A percentile compares a stretch with the other conserved stretches of the same genome.
These are phyloP conservation scores for Amanita pallidorosea DNA, from an alignment of 768 basidiomycete genomes.

Conservation along the genomic window DNA sequence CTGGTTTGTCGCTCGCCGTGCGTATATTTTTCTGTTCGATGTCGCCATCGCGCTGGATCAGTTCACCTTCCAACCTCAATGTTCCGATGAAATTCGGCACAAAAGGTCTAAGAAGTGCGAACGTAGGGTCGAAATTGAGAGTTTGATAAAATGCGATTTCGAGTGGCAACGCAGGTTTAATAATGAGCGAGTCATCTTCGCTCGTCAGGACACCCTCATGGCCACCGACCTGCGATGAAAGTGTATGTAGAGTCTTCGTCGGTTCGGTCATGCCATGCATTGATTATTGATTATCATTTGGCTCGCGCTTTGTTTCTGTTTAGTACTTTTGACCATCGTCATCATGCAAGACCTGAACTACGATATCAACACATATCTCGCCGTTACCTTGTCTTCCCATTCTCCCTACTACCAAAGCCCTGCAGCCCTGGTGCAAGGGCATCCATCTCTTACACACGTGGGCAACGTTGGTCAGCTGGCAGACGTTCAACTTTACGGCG, in stretches of 20 bases:
- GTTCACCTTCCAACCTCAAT: slow-evolving; percentile 56
- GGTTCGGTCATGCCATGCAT: slow-evolving; percentile 4
- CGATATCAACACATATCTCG: slow-evolving; percentile 29
- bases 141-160: slow-evolving; percentile 69
- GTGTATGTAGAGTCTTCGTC: slow-evolving; percentile 15
- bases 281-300: neutral
- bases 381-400: slow-evolving; percentile 26
- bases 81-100: slow-evolving; percentile 76
- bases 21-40: neutral
- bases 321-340: neutral
- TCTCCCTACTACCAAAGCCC: slow-evolving; percentile 23
- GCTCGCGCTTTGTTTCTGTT: neutral
- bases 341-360: slow-evolving; percentile 23
- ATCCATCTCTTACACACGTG: slow-evolving; percentile 24
- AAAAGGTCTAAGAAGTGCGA: slow-evolving; percentile 41
- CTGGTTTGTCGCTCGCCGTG: slow-evolving; percentile 23
- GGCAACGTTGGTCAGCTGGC: slow-evolving; percentile 30
- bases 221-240: slow-evolving; percentile 68
- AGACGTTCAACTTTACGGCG: slow-evolving; percentile 35
- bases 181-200: slow-evolving; percentile 67
- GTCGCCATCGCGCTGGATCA: slow-evolving; percentile 25
- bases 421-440: slow-evolving; percentile 17
- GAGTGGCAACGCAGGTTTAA: slow-evolving; percentile 58
- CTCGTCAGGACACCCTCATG: slow-evolving; percentile 65
- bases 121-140: slow-evolving; percentile 27